Base-by-base conservation (phyloP, 2,329 filamentous ascomycete species). In the Botryosphaeria dothidea region DNA sequence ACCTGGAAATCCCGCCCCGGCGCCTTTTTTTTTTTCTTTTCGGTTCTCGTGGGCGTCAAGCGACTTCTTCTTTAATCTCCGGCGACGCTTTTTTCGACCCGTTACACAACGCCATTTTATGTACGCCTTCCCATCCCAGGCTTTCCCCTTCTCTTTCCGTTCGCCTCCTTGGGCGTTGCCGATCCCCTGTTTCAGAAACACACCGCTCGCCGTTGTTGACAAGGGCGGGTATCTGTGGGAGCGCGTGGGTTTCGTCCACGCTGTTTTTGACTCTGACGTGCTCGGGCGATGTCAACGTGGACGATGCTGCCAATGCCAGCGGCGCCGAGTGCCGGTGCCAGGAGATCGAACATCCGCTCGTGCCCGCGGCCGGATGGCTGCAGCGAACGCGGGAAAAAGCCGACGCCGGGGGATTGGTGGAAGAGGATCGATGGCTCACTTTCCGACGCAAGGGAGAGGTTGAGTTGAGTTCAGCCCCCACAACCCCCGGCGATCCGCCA, bases 61-160 rank as follows among this genome's bases (percentile, higher is more conserved):
- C 23, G 54, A n/a, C 31, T 8, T 45, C n/a, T 57, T 43, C 36
- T 57, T 57, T 57, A 57, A 57, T 57, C 54, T 57, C 54, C 54
- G 54, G 19, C 8, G 29, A 34, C n/a, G 49, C 49, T 23, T 36
- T 13, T 27, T 4, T 15, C 4, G 52, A n/a, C 15, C 21, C 25
- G 52, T 56, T 56, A 29, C 52, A 56, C 52, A 23, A n/a, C 19
- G 31, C 31, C 13, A 23, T 21, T 21, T 23, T 11, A 25, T 15
- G 19, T 23, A 48, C 19, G 19, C 41, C 8, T 45, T n/a, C 15
- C 11, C 19, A 11, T 48, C 43, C 45, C 9, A 41, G 38, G 38
- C 17, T 13, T 4, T 13, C 17, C 3, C 17, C 38, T 23, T 46
- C 17, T 46, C 8, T 23, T n/a, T 21, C 43, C 15, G 7, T 49